Base-by-base conservation (phyloP, 208 protist species). In the Leishmania braziliensis region DNA sequence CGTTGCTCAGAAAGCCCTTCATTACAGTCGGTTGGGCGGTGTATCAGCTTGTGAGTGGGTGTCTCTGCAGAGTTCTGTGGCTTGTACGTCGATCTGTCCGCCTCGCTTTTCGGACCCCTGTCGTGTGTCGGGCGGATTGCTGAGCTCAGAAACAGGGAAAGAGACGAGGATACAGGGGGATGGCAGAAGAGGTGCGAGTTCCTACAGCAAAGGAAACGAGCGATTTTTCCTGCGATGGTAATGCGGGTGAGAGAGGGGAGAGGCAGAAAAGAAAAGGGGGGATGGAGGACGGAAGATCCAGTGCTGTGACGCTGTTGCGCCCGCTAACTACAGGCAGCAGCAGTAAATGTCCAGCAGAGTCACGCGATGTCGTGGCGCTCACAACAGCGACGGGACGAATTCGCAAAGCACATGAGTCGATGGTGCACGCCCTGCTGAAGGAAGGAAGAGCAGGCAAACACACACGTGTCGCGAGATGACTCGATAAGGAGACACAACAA, bases 1-100 rank as follows among this genome's bases (percentile, higher is more conserved):
- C 83, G 60, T 91, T 83, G 48, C 90, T 85, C 48, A 91, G 83
- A 39, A 92, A 93, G 12, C 46, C 72, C 65, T 85, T 89, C 89
- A 92, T 91, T 2, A 33, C 16, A n/a, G 50, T 58, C 18, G 33
- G 23, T 29, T 29, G 20, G 14, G 39, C 29, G 68, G 46, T 29
- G 68, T 73, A 12, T 18, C 62, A 14, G 29, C 10, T 4, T 68
- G 62, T 43, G 62, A 14, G 29, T 29, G 62, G 10, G 62, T 68
- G 29, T 20, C 4, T 16, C 62, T 39, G 62, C 14, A 14, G 12
- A 68, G 26, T 39, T 29, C 12, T 29, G 5, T 68, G 62, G 62
- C 29, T 12, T 68, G 26, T 70, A 70, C 29, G 4, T 26, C 68
- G n/a, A 20, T 20, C 26, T 12, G 29, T 68, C 23, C 8, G 62